Conservation (phyloP, 2,329 filamentous ascomycete genomes). For the Arthroderma sp. region DNA sequence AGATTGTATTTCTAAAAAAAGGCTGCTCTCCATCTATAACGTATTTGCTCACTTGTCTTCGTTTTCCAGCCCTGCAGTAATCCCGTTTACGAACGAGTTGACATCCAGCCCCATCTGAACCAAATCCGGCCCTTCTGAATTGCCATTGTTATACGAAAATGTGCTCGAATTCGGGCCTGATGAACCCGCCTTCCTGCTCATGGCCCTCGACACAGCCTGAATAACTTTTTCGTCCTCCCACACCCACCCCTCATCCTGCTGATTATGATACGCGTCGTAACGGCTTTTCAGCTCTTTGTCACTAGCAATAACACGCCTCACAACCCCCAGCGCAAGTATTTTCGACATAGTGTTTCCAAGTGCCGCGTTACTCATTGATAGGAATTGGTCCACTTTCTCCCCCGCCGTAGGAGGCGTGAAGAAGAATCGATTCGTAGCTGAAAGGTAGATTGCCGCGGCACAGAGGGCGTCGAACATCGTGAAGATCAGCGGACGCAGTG, state of each 20-base stretch:
- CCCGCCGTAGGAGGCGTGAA: constrained; percentile 47
- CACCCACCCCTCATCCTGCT: background rate
- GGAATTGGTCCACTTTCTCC: constrained; percentile 30
- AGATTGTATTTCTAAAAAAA: background rate
- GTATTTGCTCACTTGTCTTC: background rate
- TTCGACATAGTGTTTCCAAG: constrained; percentile 52
- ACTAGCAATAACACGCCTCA: constrained; percentile 66
- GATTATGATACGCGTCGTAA: constrained; percentile 55
- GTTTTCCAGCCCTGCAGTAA: constrained; percentile 8
- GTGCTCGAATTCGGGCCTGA: too few relatives aligned
- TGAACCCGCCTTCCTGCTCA: constrained; percentile 27
- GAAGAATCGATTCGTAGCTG: constrained; percentile 68
- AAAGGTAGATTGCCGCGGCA: constrained; percentile 57
- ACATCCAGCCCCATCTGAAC: constrained; percentile 1
- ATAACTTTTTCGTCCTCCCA: constrained; percentile 46
- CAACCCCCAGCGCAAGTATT: constrained; percentile 57
- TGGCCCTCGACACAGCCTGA: constrained; percentile 56
- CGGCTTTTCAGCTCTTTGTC: constrained; percentile 57
- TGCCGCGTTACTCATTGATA: constrained; percentile 25
- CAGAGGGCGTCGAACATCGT: constrained; percentile 51
- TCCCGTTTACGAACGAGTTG: constrained; percentile 4
- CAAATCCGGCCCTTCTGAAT: background rate
- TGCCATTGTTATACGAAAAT: background rate
- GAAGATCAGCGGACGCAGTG: constrained; percentile 51
- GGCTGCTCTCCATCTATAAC: background rate